Evolutionary conservation across 2,329 filamentous ascomycete genomes (phyloP).

Genomic region (Coniosporium tulheliwenetii): DNA sequence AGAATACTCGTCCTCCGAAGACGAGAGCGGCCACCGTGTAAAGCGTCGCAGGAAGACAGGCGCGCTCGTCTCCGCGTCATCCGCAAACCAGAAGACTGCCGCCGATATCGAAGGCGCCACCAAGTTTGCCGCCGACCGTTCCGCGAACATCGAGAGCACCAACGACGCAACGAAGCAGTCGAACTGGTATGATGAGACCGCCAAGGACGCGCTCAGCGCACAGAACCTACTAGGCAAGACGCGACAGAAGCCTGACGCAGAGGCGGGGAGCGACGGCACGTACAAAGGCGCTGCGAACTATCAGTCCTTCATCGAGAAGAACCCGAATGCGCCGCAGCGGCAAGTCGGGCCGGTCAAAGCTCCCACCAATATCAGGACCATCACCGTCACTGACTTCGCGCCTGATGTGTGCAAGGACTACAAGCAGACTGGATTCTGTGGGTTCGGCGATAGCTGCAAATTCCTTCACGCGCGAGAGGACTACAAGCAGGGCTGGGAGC

Average conservation of each 20-base stretch:
- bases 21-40: slow-evolving; percentile 58
- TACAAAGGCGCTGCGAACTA: slow-evolving; percentile 66
- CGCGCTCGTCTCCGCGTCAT: slow-evolving; percentile 47
- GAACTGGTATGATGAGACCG: slow-evolving; percentile 78
- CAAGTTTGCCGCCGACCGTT: slow-evolving; percentile 45
- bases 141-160: slow-evolving; percentile 44
- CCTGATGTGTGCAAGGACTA: slow-evolving; percentile 95
- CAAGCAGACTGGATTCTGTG: slow-evolving; percentile 61
- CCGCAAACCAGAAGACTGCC: slow-evolving; percentile 31
- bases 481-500: slow-evolving; percentile 85
- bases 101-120: slow-evolving; percentile 26
- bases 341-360: slow-evolving; percentile 77
- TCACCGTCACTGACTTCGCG: slow-evolving; percentile 80
- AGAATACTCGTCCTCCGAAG: slow-evolving; percentile 53
- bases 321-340: slow-evolving; percentile 52
- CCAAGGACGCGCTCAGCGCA: slow-evolving; percentile 29
- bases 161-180: slow-evolving; percentile 83
- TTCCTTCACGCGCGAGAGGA: slow-evolving; percentile 63
- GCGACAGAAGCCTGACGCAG: slow-evolving; percentile 17
- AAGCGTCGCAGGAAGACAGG: slow-evolving; percentile 63
- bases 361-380: slow-evolving; percentile 75
- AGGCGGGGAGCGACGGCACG: slow-evolving; percentile 35
- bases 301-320: slow-evolving; percentile 63
- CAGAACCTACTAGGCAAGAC: slow-evolving; percentile 47
- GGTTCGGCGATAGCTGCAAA: slow-evolving; percentile 69